Conservation (phyloP, 352 stramenopile genomes). For the Phytophthora kernoviae region DNA sequence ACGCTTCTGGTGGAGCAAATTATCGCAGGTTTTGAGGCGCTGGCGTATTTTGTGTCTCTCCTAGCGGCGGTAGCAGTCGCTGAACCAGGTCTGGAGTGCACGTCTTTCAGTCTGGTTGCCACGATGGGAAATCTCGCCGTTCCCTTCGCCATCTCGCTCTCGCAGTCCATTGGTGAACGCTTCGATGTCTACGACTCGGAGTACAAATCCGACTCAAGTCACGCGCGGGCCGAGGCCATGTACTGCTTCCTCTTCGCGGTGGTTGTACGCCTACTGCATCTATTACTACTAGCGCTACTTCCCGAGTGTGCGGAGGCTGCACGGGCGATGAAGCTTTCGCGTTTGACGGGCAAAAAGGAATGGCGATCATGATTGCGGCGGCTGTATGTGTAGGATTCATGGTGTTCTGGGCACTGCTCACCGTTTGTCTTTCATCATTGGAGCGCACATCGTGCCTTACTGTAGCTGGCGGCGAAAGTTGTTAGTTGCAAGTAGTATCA, state of each 20-base stretch:
- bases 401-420: slow-evolving; percentile 60
- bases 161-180: slow-evolving; percentile 61
- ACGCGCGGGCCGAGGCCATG: slow-evolving; percentile 50
- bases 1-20: slow-evolving; percentile 60
- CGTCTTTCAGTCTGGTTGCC: slow-evolving; percentile 56
- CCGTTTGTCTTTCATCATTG: slow-evolving; percentile 52
- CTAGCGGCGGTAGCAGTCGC: slow-evolving; percentile 53
- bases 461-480: slow-evolving; percentile 68
- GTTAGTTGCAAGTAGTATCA: slow-evolving; percentile 27
- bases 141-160: slow-evolving; percentile 61
- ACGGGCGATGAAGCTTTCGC: slow-evolving; percentile 33
- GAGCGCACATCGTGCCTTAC: slow-evolving; percentile 66
- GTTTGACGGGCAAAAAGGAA: slow-evolving; percentile 26
- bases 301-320: slow-evolving; percentile 43
- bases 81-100: slow-evolving; percentile 51
- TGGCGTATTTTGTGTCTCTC: slow-evolving; percentile 56
- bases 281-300: slow-evolving; percentile 47
- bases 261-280: slow-evolving; percentile 37
- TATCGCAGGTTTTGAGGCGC: slow-evolving; percentile 50
- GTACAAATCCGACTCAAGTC: slow-evolving; percentile 44
- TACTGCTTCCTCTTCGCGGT: slow-evolving; percentile 53
- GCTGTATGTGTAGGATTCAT: slow-evolving; percentile 37
- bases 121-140: slow-evolving; percentile 59
- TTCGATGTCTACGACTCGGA: slow-evolving; percentile 71
- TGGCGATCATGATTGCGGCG: slow-evolving; percentile 33